Evolutionary conservation across 1,139 yeast species (phyloP).

Genomic region (Suhomyces guaymorum): DNA sequence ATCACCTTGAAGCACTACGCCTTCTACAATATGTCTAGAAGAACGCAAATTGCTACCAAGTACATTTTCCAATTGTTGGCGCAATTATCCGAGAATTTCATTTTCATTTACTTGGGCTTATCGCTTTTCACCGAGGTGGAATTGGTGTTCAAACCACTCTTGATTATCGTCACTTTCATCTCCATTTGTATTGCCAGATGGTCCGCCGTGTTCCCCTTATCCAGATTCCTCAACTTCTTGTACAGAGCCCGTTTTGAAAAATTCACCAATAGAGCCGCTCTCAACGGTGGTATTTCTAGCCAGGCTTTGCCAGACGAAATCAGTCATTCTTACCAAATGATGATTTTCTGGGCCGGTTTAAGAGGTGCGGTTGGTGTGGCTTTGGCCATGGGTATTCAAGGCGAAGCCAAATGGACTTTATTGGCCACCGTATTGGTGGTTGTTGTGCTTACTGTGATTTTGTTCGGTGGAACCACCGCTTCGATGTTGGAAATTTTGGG

Average conservation of each 20-base stretch:
- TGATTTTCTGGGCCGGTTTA: conserved; percentile 99
- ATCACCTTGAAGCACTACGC: conserved; percentile 97
- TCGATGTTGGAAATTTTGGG: conserved; percentile 95
- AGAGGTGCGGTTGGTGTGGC: conserved; percentile 99
- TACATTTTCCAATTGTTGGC: conserved; percentile 92
- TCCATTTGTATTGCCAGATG: conserved; percentile 95
- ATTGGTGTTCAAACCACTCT: conserved; percentile 87
- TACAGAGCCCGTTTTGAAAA: conserved; percentile 55
- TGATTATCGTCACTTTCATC: conserved; percentile 84
- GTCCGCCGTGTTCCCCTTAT: conserved; percentile 96
- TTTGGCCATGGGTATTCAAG: conserved; percentile 94
- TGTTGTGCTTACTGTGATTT: conserved; percentile 91
- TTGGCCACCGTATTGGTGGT: conserved; percentile 95
- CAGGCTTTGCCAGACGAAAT: conserved; percentile 77
- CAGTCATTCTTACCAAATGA: conserved; percentile 94
- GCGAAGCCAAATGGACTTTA: conserved; percentile 86
- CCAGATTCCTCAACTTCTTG: conserved; percentile 79
- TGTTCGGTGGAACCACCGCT: conserved; percentile 98
- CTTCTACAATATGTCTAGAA: conserved; percentile 92
- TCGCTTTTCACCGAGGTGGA: conserved; percentile 95
- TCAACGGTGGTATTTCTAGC: conserved; percentile 42
- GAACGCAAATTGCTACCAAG: conserved; percentile 95
- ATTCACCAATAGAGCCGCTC: conserved; percentile 33
- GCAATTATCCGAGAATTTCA: conserved; percentile 93
- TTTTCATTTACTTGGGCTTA: conserved; percentile 90